These are phyloP conservation scores for Sporothrix humicola DNA, from an alignment of 2,329 filamentous ascomycete genomes.

Conservation along the genomic window DNA sequence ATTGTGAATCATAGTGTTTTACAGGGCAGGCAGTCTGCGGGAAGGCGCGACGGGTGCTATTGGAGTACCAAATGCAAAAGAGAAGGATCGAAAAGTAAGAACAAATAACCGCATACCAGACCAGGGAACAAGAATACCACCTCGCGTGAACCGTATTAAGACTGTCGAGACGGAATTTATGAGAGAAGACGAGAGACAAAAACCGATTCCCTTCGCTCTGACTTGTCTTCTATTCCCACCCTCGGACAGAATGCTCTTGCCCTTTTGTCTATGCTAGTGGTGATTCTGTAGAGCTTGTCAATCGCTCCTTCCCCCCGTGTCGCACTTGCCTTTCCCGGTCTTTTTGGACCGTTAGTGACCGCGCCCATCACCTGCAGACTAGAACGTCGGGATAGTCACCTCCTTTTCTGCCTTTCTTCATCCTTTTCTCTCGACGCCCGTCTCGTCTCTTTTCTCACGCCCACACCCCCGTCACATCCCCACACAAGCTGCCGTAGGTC, in stretches of 20 bases:
- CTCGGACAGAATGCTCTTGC: neutral
- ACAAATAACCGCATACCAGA: neutral
- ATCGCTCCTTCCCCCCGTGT: constrained; percentile 13
- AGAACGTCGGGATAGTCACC: neutral
- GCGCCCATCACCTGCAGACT: neutral
- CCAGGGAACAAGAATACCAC: constrained; percentile 16
- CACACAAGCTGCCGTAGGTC: neutral
- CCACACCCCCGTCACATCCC: neutral
- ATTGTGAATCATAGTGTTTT: neutral
- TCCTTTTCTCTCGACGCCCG: neutral
- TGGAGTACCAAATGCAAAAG: neutral
- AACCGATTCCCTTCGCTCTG: neutral
- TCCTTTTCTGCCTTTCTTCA: neutral
- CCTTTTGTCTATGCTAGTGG: neutral
- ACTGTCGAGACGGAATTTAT: neutral
- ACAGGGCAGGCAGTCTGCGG: neutral
- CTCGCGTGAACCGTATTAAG: neutral
- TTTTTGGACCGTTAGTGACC: neutral
- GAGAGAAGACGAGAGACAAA: neutral
- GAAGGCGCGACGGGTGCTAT: neutral
- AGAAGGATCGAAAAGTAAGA: neutral
- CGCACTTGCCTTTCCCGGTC: constrained; percentile 9
- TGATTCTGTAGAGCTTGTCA: neutral
- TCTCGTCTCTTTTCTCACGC: neutral
- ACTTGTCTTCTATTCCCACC: neutral